phyloP scores from a whole-genome alignment of 1,139 yeast genomes.

The Hansenula lynferdii region DNA sequence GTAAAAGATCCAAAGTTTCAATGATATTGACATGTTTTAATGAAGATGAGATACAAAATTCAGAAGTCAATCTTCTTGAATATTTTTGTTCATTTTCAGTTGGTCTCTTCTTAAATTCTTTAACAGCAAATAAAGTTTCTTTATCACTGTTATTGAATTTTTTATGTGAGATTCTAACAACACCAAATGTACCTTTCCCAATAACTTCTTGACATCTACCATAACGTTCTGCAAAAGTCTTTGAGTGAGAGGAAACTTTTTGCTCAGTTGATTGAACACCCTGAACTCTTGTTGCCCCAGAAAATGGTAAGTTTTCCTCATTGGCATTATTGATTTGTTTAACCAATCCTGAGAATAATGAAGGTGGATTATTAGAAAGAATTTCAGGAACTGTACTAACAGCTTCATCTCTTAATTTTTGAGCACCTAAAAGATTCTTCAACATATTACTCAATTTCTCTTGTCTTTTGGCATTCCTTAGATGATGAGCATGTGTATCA shows the following conservation, averaged over 20 bases:
- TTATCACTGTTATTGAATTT: slow-evolving; percentile 25
- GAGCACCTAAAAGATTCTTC: slow-evolving; percentile 79
- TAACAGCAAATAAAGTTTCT: slow-evolving; percentile 70
- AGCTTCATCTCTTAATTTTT: slow-evolving; percentile 76
- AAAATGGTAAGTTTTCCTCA: slow-evolving; percentile 31
- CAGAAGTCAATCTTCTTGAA: slow-evolving; percentile 71
- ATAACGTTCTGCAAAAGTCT: slow-evolving; percentile 56
- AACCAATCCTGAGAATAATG: slow-evolving; percentile 79
- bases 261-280: slow-evolving; percentile 8
- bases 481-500: slow-evolving; percentile 75
- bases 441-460: slow-evolving; percentile 86
- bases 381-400: slow-evolving; percentile 79
- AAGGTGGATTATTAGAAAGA: slow-evolving; percentile 57
- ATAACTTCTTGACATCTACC: slow-evolving; percentile 78
- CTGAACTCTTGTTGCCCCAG: slow-evolving; percentile 27
- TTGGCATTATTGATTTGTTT: slow-evolving; percentile 47
- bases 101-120: slow-evolving; percentile 61
- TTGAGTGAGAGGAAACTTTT: slow-evolving; percentile 7
- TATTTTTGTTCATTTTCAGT: slow-evolving; percentile 56
- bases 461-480: slow-evolving; percentile 76
- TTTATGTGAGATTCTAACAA: slow-evolving; percentile 69
- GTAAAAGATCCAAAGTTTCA: slow-evolving; percentile 78
- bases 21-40: slow-evolving; percentile 78
- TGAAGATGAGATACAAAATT: slow-evolving; percentile 81
- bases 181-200: slow-evolving; percentile 86